Conservation (phyloP, 345 rosid species). For the Eucalyptus curtisii region DNA sequence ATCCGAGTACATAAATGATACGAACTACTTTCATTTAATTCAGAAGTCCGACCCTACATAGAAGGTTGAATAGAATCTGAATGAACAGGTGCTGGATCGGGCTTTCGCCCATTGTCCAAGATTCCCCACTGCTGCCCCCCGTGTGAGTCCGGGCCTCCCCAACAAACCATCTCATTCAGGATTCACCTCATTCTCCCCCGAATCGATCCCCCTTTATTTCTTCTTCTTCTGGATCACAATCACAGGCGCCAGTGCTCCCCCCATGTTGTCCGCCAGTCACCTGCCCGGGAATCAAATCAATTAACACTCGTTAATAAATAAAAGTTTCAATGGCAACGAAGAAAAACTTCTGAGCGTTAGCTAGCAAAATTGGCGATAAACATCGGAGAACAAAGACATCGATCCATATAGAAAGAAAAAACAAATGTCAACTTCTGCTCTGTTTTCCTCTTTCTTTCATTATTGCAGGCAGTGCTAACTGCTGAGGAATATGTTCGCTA, state of each 20-base stretch:
- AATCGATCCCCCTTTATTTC: background rate
- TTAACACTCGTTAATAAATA: background rate
- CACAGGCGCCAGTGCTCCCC: background rate
- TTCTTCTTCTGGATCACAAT: background rate
- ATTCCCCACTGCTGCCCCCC: too few relatives aligned
- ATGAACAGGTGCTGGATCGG: too few relatives aligned
- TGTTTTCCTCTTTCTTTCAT: background rate
- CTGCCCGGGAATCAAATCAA: background rate
- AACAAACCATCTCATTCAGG: background rate
- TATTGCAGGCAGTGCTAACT: background rate
- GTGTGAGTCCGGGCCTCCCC: background rate
- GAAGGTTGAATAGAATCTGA: too few relatives aligned
- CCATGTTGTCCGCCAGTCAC: background rate
- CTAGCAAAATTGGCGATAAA: background rate
- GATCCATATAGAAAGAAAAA: background rate
- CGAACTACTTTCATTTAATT: background rate
- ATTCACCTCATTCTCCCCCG: background rate
- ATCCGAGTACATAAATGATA: background rate
- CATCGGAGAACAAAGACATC: background rate
- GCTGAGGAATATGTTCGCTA: background rate
- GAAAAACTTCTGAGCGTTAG: background rate
- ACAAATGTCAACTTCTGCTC: background rate
- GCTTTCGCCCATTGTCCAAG: too few relatives aligned
- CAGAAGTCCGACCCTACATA: too few relatives aligned
- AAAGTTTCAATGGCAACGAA: background rate